Percentiles rank a stretch among this genome's conserved stretches.
phyloP scores from a whole-genome alignment of 1,284 basidiomycete genomes.

The Phellopilus nigrolimitatus region DNA sequence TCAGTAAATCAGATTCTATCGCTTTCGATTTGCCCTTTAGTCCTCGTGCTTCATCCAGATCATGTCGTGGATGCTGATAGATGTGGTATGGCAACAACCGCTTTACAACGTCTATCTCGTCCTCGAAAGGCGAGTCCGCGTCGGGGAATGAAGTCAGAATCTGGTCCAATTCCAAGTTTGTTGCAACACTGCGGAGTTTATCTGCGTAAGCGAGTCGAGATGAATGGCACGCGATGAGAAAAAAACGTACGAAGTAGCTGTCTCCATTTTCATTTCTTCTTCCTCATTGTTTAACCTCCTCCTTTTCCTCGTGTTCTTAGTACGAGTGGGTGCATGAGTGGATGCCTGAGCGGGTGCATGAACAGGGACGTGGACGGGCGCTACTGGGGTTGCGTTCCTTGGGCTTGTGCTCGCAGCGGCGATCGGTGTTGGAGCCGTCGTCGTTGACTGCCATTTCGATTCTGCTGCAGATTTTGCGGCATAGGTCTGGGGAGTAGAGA shows the following conservation, averaged over 20 bases:
- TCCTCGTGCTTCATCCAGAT: conserved; percentile 36
- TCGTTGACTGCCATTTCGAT: background rate
- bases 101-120: conserved; percentile 54
- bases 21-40: conserved; percentile 59
- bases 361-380: no score
- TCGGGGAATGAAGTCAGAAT: conserved; percentile 55
- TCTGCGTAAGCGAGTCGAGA: background rate
- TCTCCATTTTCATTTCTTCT: conserved; percentile 13
- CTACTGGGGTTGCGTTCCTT: background rate
- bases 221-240: background rate
- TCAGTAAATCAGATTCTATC: conserved; percentile 30
- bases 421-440: background rate
- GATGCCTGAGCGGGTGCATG: no score
- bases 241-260: conserved; percentile 13
- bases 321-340: no score
- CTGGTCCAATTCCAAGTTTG: conserved; percentile 58
- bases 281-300: conserved; percentile 17
- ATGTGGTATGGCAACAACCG: conserved; percentile 73
- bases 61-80: conserved; percentile 66
- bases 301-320: conserved; percentile 9
- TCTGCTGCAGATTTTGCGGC: conserved; percentile 11
- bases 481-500: conserved; percentile 17
- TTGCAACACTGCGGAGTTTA: conserved; percentile 43
- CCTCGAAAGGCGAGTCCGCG: conserved; percentile 59
- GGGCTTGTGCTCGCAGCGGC: background rate